Base-by-base conservation (phyloP, 495 filamentous ascomycete genomes). In the Pseudoneurospora amorphoporcata region DNA sequence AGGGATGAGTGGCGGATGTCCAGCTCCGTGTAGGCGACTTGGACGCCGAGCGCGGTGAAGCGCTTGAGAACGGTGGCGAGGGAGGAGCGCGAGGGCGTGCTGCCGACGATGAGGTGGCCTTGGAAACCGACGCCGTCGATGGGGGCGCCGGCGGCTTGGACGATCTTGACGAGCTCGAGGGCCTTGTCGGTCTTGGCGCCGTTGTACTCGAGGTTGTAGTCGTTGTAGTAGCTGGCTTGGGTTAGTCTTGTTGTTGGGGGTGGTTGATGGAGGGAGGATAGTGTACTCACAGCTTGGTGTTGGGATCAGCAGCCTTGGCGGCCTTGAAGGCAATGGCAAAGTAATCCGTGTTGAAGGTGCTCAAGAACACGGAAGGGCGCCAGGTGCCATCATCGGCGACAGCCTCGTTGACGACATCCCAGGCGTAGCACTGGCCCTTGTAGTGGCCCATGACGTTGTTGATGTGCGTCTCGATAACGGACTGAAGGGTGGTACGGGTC, bases 121-220 rank as follows among this genome's bases (percentile, higher is more conserved):
- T 91, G 84, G 47, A 88, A 81, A 37, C 89, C 88, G 69, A 90
- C 82, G 69, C 88, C 89, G 73, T 90, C 85, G 76, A 90, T 89
- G 39, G 83, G 85, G 17, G 87, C 81, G 69, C 84, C 85, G 37
- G 83, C 82, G 37, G 72, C 73, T 75, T 85, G 79, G 69, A 90
- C 73, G 19, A 84, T 78, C 47, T 77, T 73, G 74, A 90, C 84
- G 45, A 90, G 76, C 38, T 80, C 72, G 29, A 86, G 74, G 29
- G 86, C 82, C 10, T 76, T 77, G 65, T 77, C 73, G 29, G 84
- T 80, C 79, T 90, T 90, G 76, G 81, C 75, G 37, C 83, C 82
- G 47, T 84, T 81, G 75, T 81, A 81, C 78, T 90, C 88, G 74
- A 90, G 86, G 78, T 87, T 87, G 82, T 90, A 90, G 82, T 91